Evolutionary conservation across 805 yeast genomes (phyloP), one percentile per base, ranked within the genome.

Genomic region (Wickerhamiella vanderwaltii): DNA sequence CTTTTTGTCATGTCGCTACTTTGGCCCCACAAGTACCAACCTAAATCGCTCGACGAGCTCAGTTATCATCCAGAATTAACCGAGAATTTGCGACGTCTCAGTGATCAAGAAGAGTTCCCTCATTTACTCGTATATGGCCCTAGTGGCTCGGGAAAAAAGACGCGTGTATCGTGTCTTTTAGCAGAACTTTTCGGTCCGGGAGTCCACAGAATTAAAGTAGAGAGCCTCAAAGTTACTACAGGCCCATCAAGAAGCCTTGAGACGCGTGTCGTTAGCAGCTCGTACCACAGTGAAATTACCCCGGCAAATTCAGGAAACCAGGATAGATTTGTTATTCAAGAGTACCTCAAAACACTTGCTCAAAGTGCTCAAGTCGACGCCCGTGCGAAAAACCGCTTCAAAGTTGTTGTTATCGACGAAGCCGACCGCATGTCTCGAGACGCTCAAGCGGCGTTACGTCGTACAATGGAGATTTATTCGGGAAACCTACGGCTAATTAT

Each of bases 221-320:
- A 91, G 56, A 82, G 87, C 28, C 79, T 94, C 51, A 76, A 81
- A 1, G 83, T 88, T 55, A 75, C 74, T 25, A 80, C 94, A 0
- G 54, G 51, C 25, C 69, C 82, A 6, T 79, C 76, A 49, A 66
- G 87, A 36, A 88, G 85, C 57, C 62, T 91, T 43, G 97, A 91
- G 54, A 78, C 91, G 61, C 91, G 85, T 54, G 86, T 91, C 17
- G 82, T 91, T n/a, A 81, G 94, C 33, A 79, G 94, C 9, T 82
- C 88, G 0, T 75, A 79, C 56, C 99, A 91, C 61, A 63, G 87
- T 48, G 99, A 91, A 58, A 82, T 91, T 53, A 91, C 97, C 2
- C 99, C 99, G 6, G 74, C 91, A 46, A 98, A 91, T 61, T 79
- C 91, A 78, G 97, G 97, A 5, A 85, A 80, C 59, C 85, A 86